These are phyloP conservation scores for Bothriochloa decipiens DNA, from an alignment of 176 grass and related monocot species.

Conservation along the genomic window DNA sequence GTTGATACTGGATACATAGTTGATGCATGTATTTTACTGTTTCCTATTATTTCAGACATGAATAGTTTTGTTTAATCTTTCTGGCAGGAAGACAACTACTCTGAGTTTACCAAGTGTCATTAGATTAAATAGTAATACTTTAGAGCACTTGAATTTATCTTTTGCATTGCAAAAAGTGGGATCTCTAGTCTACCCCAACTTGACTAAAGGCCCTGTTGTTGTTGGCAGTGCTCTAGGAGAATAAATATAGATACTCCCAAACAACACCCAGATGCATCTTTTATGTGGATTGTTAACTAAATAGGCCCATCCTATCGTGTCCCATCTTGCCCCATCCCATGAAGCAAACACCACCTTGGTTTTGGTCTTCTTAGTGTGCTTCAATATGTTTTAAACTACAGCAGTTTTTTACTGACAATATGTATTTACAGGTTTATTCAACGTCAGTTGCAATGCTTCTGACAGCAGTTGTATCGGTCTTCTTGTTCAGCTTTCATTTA, in stretches of 20 bases:
- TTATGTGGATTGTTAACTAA: neutral
- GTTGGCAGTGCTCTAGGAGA: neutral
- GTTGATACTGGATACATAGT: neutral
- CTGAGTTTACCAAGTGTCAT: neutral
- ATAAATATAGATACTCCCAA: neutral
- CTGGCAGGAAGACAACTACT: neutral
- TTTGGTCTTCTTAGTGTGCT: neutral
- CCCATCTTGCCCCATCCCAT: neutral
- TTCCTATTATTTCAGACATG: neutral
- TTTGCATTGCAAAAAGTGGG: neutral
- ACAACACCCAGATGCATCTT: neutral
- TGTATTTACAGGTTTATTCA: slow-evolving; percentile 63
- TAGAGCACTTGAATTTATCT: neutral
- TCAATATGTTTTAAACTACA: neutral
- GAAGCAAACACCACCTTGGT: neutral
- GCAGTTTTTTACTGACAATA: slow-evolving; percentile 23
- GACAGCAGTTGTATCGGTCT: slow-evolving; percentile 62
- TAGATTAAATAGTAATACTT: slow-evolving; percentile 8
- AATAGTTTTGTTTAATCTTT: neutral
- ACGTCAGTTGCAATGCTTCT: slow-evolving; percentile 84
- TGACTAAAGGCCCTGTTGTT: neutral
- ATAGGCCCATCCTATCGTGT: neutral
- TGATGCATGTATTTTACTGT: slow-evolving; percentile 4
- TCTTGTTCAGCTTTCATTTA: slow-evolving; percentile 63
- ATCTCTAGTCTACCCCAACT: neutral